Base-by-base conservation (phyloP, 1,139 yeast genomes). In the Geotrichum phurueaensis region DNA sequence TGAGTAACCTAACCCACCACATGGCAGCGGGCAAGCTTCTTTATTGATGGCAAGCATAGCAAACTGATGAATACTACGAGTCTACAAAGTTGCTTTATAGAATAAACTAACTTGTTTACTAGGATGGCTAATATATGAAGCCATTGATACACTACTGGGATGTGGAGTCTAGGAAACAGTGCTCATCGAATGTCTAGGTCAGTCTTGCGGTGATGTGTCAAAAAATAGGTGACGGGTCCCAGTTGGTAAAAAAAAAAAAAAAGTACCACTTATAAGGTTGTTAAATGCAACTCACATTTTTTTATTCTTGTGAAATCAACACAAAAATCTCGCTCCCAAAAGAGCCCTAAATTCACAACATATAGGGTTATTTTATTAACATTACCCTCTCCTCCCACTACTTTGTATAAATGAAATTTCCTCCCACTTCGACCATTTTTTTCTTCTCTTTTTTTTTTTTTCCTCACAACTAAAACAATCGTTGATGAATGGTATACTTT, bases 401-500 rank as follows among this genome's bases (percentile, higher is more conserved):
- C 18, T 39, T 39, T 13, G 12, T 39, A 39, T 39, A 39, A 39
- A 39, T n/a, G 3, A 13, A 39, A 39, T 4, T 39, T 15, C 6
- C 47, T n/a, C 20, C 20, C 9, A 5, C 15, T 15, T n/a, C 20
- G 2, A 15, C 2, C 1, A 15, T 39, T 39, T 39, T 39, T 36
- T 36, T 36, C 18, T 31, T 51, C 27, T 22, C 27, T 51, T 29
- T 25, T 51, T 50, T 56, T 51, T 43, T 56, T 56, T 43, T 56
- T 56, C 54, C 54, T 56, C 29, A 56, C 54, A 56, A 56, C 58
- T 56, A 56, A 56, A 56, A 56, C 58, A 56, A 56, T 45, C 58
- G 58, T 56, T 56, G 58, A 56, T 56, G 58, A 56, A 56, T 51
- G 58, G 58, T 56, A 50, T 56, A 56, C 58, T 56, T 56, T 56